phyloP scores from a whole-genome alignment of 306 rosid species.

The Vachellia collinsii region DNA sequence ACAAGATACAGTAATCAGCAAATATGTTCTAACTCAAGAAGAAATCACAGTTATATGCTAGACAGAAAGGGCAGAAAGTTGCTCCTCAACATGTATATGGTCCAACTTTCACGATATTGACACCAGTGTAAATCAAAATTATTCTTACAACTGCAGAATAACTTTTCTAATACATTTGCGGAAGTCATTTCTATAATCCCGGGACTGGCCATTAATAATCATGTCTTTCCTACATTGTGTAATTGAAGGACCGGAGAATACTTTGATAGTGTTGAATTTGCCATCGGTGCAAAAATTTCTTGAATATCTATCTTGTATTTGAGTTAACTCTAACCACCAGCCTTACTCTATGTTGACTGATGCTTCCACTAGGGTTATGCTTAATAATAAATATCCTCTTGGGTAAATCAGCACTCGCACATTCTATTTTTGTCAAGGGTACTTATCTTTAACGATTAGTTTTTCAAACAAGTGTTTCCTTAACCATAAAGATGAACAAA shows the following conservation, averaged over 20 bases:
- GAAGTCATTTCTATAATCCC: not conserved
- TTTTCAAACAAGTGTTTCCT: not conserved
- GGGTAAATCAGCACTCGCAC: not conserved
- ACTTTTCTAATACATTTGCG: not conserved
- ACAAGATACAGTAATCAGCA: slow-evolving; percentile 17
- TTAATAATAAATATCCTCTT: not conserved
- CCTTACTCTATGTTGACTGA: not conserved
- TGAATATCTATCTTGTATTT: not conserved
- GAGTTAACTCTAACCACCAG: not conserved
- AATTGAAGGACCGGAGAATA: not conserved
- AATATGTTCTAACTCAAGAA: slow-evolving; percentile 9
- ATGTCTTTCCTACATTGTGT: not conserved
- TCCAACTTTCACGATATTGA: slow-evolving; percentile 9
- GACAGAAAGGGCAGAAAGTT: slow-evolving; percentile 14
- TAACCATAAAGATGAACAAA: not conserved
- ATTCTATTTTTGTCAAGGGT: not conserved
- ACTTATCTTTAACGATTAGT: not conserved
- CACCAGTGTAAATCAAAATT: not conserved
- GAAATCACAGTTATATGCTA: slow-evolving; percentile 15
- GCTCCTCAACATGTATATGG: not conserved
- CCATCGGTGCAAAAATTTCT: not conserved
- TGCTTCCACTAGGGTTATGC: not conserved
- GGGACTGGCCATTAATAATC: not conserved
- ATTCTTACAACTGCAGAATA: not conserved
- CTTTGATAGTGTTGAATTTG: not conserved